Percentiles rank a stretch among this genome's conserved stretches.
phyloP scores from a whole-genome alignment of 257 asterid genomes.

The Solanum chmielewskii region DNA sequence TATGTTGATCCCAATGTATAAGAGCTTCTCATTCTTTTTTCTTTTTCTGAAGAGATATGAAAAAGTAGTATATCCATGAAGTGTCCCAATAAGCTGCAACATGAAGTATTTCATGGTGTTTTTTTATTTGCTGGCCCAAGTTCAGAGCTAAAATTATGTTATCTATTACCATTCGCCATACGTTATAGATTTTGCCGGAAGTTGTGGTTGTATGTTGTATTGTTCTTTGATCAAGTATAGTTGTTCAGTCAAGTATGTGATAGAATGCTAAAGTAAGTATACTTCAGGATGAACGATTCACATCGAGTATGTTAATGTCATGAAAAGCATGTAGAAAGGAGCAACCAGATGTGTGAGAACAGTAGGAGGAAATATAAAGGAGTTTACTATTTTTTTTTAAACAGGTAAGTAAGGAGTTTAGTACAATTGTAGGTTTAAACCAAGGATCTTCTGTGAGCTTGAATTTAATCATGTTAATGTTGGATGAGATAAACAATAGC shows the following conservation, averaged over 20 bases:
- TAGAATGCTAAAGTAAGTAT: background rate
- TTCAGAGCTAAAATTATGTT: background rate
- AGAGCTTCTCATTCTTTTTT: background rate
- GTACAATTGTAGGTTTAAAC: background rate
- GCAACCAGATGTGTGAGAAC: background rate
- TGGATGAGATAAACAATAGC: background rate
- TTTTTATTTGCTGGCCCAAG: background rate
- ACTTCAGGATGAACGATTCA: background rate
- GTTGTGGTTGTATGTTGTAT: background rate
- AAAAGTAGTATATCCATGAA: background rate
- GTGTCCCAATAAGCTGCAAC: background rate
- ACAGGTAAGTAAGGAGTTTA: background rate
- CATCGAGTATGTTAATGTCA: background rate
- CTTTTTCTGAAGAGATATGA: background rate
- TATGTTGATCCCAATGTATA: background rate
- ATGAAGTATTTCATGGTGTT: background rate
- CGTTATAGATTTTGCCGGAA: background rate
- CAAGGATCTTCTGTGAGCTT: background rate
- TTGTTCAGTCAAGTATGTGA: background rate
- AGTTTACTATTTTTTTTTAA: background rate
- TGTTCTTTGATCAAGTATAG: background rate
- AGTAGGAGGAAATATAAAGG: background rate
- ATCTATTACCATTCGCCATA: background rate
- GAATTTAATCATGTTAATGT: background rate
- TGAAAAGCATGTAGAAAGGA: background rate